phyloP scores from a whole-genome alignment of 2,329 filamentous ascomycete species.

The Cryphonectria nitschkei region DNA sequence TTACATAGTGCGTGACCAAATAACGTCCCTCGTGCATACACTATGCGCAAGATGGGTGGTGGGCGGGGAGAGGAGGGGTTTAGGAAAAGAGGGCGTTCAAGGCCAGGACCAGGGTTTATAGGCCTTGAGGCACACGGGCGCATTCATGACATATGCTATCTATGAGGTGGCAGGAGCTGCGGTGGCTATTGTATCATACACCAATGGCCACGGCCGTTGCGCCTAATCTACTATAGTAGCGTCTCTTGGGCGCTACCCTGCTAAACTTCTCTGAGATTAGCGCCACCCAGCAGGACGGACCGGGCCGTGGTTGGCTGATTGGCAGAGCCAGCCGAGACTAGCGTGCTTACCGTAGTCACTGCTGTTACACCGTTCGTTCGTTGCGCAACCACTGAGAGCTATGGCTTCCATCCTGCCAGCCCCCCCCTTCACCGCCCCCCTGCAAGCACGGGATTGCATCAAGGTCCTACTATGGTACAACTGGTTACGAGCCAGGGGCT shows the following conservation, averaged over 20 bases:
- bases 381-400: slow-evolving; percentile 6
- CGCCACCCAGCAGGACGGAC: slow-evolving; percentile 20
- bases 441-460: background rate
- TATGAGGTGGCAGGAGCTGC: background rate
- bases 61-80: too few relatives aligned
- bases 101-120: background rate
- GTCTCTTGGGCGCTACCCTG: background rate
- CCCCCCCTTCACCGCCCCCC: background rate
- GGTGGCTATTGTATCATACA: background rate
- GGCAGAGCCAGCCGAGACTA: background rate
- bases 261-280: background rate
- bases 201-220: background rate
- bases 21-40: background rate
- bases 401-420: background rate
- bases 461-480: too few relatives aligned
- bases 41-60: background rate
- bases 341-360: background rate
- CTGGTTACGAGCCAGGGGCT: background rate
- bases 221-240: background rate
- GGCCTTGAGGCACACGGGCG: background rate
- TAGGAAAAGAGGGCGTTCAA: background rate
- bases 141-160: too few relatives aligned
- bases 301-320: slow-evolving; percentile 18
- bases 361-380: background rate
- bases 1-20: background rate